These are phyloP conservation scores for Neonectria ditissima DNA, from an alignment of 2,329 filamentous ascomycete species.

Conservation along the genomic window DNA sequence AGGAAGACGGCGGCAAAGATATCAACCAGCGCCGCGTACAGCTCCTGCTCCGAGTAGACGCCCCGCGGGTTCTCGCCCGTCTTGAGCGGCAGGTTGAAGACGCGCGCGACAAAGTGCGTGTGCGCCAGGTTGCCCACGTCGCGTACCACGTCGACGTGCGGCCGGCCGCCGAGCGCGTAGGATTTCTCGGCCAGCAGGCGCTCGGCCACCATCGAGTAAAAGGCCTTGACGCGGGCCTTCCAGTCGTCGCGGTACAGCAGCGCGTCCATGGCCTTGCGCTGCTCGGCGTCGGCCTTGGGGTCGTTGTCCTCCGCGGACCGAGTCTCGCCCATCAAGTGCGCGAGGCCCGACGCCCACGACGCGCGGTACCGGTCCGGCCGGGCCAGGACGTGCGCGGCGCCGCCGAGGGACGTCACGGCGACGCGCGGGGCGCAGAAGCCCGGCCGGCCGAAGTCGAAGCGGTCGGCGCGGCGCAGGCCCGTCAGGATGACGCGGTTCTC, in stretches of 20 bases:
- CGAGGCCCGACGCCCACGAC: conserved; percentile 72
- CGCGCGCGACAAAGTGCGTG: conserved; percentile 71
- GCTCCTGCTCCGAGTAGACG: conserved; percentile 64
- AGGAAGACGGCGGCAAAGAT: conserved; percentile 76
- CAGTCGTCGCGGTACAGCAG: conserved; percentile 73
- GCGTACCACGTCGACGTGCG: conserved; percentile 77
- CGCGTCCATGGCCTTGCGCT: conserved; percentile 65
- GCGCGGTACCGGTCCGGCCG: conserved; percentile 72
- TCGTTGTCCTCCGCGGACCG: no score
- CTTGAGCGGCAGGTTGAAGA: conserved; percentile 76
- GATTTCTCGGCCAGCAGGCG: conserved; percentile 73
- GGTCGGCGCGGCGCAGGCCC: conserved; percentile 72
- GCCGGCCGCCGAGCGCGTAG: conserved; percentile 65
- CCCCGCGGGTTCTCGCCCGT: conserved; percentile 70
- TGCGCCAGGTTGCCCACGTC: conserved; percentile 77
- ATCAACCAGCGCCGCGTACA: conserved; percentile 72
- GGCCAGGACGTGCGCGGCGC: conserved; percentile 71
- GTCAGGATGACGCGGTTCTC: conserved; percentile 80
- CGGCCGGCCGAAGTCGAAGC: conserved; percentile 78
- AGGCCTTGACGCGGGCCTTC: conserved; percentile 71
- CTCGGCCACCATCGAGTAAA: conserved; percentile 73
- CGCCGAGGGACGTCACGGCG: conserved; percentile 70
- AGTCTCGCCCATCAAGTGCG: conserved; percentile 70
- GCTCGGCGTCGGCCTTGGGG: conserved; percentile 59
- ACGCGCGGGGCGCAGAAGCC: conserved; percentile 61